phyloP scores from a whole-genome alignment of 148 eudicot species.

The Beta vulgaris region DNA sequence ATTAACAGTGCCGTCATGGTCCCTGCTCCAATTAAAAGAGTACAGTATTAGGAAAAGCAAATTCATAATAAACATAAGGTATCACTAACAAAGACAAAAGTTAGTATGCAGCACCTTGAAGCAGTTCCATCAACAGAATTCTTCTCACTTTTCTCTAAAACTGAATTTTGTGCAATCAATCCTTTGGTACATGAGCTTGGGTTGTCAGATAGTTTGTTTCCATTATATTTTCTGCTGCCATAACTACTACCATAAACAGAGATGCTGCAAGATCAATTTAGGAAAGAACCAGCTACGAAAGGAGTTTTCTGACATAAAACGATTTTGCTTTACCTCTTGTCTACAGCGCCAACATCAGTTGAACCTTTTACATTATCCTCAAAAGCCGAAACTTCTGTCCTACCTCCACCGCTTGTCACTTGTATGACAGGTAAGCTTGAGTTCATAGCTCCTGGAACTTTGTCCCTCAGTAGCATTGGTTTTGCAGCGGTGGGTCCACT shows the following conservation, averaged over 20 bases:
- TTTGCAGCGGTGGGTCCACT: constrained; percentile 40
- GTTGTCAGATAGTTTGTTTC: constrained; percentile 25
- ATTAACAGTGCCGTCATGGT: constrained; percentile 16
- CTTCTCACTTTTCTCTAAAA: constrained; percentile 28
- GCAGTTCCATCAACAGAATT: constrained; percentile 22
- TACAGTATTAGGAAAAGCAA: background rate
- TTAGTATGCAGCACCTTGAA: constrained; percentile 21
- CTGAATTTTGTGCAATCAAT: constrained; percentile 23
- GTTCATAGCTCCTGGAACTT: constrained; percentile 24
- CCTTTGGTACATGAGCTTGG: constrained; percentile 34
- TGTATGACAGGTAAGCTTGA: constrained; percentile 37
- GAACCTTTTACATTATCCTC: constrained; percentile 25
- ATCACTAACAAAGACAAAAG: background rate
- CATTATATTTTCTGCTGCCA: constrained; percentile 30
- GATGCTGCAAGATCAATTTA: background rate
- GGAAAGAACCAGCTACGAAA: background rate
- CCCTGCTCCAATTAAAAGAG: background rate
- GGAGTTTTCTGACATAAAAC: background rate
- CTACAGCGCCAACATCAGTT: constrained; percentile 21
- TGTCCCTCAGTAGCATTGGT: constrained; percentile 24
- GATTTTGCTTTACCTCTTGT: constrained; percentile 38
- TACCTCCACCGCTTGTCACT: constrained; percentile 34
- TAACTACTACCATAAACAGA: constrained; percentile 29
- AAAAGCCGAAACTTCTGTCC: constrained; percentile 31
- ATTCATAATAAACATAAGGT: background rate